Base-by-base conservation (phyloP, 768 basidiomycete genomes). In the Lactifluus hygrophoroides region DNA sequence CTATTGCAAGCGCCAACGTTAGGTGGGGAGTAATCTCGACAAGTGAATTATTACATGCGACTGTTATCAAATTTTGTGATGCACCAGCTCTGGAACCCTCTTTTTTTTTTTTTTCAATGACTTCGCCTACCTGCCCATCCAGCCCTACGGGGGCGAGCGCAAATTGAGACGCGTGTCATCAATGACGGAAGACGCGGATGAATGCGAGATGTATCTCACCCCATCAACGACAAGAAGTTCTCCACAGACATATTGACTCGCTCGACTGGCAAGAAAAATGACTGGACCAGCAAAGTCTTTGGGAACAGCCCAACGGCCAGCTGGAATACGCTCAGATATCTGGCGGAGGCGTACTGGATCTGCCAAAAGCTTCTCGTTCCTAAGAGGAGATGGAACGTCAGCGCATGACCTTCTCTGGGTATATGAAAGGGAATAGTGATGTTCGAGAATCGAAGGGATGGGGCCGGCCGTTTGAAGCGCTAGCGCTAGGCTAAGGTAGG, bases 281-380 rank as follows among this genome's bases (percentile, higher is more conserved):
- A 82, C 70, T 7, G 82, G 82, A 13, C 85, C 85, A 21, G 81
- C 83, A 68, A 87, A 85, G 71, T 87, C 85, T 7, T 68, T 70
- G 6, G 85, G 85, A 45, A 72, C 69, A 51, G 83, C 86, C 85
- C 86, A 87, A 61, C 86, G 73, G 23, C 78, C 80, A 5, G 81
- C 81, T 21, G 85, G 85, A 53, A 87, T 86, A 44, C 85, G 76
- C 66, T 86, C 86, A 53, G 83, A 77, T 69, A 87, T 87, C 69
- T 87, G 86, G 50, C 77, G 76, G 51, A 76, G 75, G 45, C 85
- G 78, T 37, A 75, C 75, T 32, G 83, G 80, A 71, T 87, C 82
- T 59, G 76, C 74, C 61, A 86, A 76, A 50, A 86, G 74, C 57
- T 77, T 78, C 66, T 80, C 78, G 71, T 86, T 86, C 83, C 84